Evolutionary conservation across 805 yeast genomes (phyloP), one percentile per base, ranked within the genome.

Genomic region (Ogataea sp.): DNA sequence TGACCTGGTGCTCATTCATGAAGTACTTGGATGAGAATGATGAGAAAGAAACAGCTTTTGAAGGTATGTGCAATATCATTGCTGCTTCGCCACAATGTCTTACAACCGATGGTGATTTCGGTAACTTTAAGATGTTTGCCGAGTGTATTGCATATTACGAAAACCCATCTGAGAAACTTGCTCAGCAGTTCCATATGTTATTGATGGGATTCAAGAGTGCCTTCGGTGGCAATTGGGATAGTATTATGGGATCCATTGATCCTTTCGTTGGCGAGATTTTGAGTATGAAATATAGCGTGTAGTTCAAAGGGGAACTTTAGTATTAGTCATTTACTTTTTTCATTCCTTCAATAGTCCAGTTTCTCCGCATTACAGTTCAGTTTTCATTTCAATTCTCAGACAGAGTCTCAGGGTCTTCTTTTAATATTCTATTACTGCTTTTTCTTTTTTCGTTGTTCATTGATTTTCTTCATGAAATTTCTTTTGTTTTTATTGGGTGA

Each of bases 21-120:
- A 58, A 71, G 49, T 73, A 73, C 45, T 65, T 87, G 39, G 80
- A 77, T 32, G 93, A 85, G 47, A 80, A 88, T 42, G 83, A 80
- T 39, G 98, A 93, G 58, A 93, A 93, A 61, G 95, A 85, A 45
- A 72, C 88, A 10, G 82, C 95, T 2, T 86, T 83, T 55, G 70
- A 71, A 49, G 98, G 98, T 3, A 83, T 93, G 78, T 71, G 88
- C 54, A 74, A 73, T 40, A 72, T 79, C 24, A 33, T 33, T 4
- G 21, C 6, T 9, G 14, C 31, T 3, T 80, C 82, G 51, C 95
- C 95, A 2, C 68, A 71, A 26, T 83, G 79, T 0, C 62, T 85
- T 34, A 44, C 53, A 24, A 30, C 16, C 16, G 33, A 30, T 11
- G 56, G 62, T 25, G 73, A 66, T 44, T 64, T 62, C 44, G 59